Base-by-base conservation (phyloP, 208 protist genomes). In the Trypanosoma caninum region DNA sequence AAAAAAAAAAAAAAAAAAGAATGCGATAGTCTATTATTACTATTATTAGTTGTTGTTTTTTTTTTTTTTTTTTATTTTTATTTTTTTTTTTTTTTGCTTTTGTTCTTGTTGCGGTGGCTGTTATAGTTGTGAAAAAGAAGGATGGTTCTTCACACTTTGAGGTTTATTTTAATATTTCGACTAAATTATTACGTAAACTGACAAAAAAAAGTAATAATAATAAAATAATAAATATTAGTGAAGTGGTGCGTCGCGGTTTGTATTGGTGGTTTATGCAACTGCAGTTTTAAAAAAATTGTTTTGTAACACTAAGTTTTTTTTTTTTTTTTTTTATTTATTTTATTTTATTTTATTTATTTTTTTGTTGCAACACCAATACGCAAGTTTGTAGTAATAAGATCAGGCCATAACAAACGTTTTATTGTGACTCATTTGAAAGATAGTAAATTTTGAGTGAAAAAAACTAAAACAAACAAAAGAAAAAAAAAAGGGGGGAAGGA, bases 31-130 rank as follows among this genome's bases (percentile, higher is more conserved):
- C 10, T 9, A 58, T 7, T n/a, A n/a, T n/a, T n/a, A n/a, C n/a
- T 48, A n/a, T 20, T 20, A n/a, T 10, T 9, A 27, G 44, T 8
- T 27, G 44, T n/a, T 48, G 44, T 10, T 27, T 10, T 20, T 8
- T 48, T 48, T 34, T 53, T 53, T n/a, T 53, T 53, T 6, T 53
- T 11, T 53, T 53, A 18, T 33, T 31, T 28, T 8, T n/a, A n/a
- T 53, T n/a, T 53, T 18, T 53, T n/a, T n/a, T n/a, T 47, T 47
- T 47, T 47, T 47, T n/a, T 23, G 13, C n/a, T 6, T 22, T n/a
- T 22, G 9, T 22, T n/a, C n/a, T 8, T 47, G 42, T 7, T 9
- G 42, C 6, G 9, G 8, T 47, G 35, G 35, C n/a, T n/a, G n/a
- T n/a, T n/a, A 13, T 40, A 40, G 8, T 40, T 40, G 35, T 40